Evolutionary conservation across 306 rosid species (phyloP).

Genomic region (Arachis stenosperma): DNA sequence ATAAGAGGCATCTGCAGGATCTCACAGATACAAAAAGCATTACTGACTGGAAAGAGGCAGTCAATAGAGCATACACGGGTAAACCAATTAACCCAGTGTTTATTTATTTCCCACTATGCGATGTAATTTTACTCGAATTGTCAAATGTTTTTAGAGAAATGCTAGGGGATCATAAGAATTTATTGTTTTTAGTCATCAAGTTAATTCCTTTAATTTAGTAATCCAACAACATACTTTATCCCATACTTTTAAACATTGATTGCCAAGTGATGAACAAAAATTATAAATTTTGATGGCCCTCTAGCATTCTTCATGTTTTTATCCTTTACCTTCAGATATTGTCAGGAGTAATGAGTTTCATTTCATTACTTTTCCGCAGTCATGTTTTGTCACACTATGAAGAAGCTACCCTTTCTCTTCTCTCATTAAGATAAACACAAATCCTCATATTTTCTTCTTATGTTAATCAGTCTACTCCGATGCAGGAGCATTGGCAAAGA

Average conservation of each 20-base stretch:
- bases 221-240: too few relatives aligned
- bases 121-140: conserved; percentile 18
- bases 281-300: too few relatives aligned
- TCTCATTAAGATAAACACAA: background rate
- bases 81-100: conserved; percentile 39
- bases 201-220: too few relatives aligned
- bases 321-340: background rate
- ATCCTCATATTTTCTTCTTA: conserved; percentile 15
- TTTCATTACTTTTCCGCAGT: background rate
- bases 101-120: conserved; percentile 20
- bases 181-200: too few relatives aligned
- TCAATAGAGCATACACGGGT: conserved; percentile 69
- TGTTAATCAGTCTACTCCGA: conserved; percentile 27
- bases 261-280: too few relatives aligned
- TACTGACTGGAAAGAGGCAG: conserved; percentile 67
- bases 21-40: conserved; percentile 27
- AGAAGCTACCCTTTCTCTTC: background rate
- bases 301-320: too few relatives aligned
- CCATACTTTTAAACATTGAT: too few relatives aligned
- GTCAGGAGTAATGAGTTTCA: conserved; percentile 24
- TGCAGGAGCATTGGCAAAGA: conserved; percentile 59
- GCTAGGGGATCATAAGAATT: too few relatives aligned
- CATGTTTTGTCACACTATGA: background rate
- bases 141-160: background rate
- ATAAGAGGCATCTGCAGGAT: conserved; percentile 25